phyloP scores from a whole-genome alignment of 345 rosid genomes.

The Populus tremula region DNA sequence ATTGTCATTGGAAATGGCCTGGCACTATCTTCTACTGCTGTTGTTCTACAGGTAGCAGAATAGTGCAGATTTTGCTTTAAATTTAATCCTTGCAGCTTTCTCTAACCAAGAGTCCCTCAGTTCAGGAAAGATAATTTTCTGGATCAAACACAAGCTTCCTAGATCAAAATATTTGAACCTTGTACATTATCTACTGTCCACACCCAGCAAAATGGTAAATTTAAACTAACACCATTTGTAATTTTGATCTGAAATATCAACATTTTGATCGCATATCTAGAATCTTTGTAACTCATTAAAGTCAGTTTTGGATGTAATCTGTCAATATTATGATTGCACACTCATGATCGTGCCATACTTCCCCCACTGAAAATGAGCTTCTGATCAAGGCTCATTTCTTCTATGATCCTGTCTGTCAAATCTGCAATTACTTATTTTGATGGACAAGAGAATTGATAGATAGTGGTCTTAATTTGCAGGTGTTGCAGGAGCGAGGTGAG shows the following conservation, averaged over 20 bases:
- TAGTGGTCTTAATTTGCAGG: conserved; percentile 46
- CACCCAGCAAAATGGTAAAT: not conserved
- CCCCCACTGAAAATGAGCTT: not conserved
- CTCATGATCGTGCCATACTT: not conserved
- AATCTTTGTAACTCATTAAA: not conserved
- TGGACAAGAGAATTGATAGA: conserved; percentile 15
- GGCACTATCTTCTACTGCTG: conserved; percentile 97
- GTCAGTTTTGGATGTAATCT: not conserved
- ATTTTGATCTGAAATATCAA: not conserved
- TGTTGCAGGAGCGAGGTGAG: conserved; percentile 97
- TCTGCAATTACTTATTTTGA: conserved; percentile 9
- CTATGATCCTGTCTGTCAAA: conserved; percentile 1
- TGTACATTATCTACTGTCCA: not conserved
- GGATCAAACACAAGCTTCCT: conserved; percentile 12
- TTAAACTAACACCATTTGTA: not conserved
- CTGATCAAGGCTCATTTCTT: not conserved
- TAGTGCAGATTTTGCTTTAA: conserved; percentile 15
- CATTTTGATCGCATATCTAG: not conserved
- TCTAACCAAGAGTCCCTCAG: not conserved
- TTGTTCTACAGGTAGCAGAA: conserved; percentile 77
- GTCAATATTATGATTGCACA: not conserved
- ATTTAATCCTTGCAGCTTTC: not conserved
- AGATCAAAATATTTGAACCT: conserved; percentile 13
- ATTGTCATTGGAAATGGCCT: conserved; percentile 97
- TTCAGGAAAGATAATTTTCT: conserved; percentile 3